Evolutionary conservation across 805 yeast species (phyloP).

Genomic region (Candida stauntonica): DNA sequence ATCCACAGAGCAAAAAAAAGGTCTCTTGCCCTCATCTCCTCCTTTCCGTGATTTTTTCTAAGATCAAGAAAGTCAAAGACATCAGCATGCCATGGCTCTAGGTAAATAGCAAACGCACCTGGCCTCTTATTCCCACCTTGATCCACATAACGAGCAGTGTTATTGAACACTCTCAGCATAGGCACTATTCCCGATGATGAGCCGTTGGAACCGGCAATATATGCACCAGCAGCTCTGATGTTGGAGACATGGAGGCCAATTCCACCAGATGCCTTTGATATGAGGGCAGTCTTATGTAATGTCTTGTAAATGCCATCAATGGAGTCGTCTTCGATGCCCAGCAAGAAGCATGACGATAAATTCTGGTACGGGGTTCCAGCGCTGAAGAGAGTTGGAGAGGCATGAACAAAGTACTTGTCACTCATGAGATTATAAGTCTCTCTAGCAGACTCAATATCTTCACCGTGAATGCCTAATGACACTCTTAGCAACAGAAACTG

Average conservation of each 20-base stretch:
- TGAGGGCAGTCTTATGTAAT: conserved; percentile 80
- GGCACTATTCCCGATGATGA: conserved; percentile 90
- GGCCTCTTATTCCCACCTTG: conserved; percentile 99
- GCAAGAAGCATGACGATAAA: conserved; percentile 89
- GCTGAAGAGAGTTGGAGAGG: conserved; percentile 94
- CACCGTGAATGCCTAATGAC: conserved; percentile 86
- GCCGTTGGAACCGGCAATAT: conserved; percentile 91
- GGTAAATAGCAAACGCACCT: conserved; percentile 91
- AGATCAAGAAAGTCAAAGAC: conserved; percentile 81
- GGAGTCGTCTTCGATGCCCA: conserved; percentile 91
- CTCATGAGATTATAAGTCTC: conserved; percentile 93
- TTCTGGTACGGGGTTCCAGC: conserved; percentile 85
- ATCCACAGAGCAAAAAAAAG: conserved; percentile 92
- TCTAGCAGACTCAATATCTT: conserved; percentile 55
- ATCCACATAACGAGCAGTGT: conserved; percentile 95
- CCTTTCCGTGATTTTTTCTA: conserved; percentile 93
- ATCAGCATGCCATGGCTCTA: conserved; percentile 98
- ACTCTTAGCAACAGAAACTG: conserved; percentile 90
- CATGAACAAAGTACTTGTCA: conserved; percentile 81
- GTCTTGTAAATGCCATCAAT: conserved; percentile 94
- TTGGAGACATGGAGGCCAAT: conserved; percentile 87
- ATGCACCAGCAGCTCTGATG: conserved; percentile 84
- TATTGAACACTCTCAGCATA: conserved; percentile 91
- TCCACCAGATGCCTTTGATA: conserved; percentile 95
- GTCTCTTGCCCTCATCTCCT: conserved; percentile 91